A percentile compares a stretch with the other conserved stretches of the same genome.
phyloP scores from a whole-genome alignment of 371 early-diverging fungal genomes.

The Apophysomyces sp. region DNA sequence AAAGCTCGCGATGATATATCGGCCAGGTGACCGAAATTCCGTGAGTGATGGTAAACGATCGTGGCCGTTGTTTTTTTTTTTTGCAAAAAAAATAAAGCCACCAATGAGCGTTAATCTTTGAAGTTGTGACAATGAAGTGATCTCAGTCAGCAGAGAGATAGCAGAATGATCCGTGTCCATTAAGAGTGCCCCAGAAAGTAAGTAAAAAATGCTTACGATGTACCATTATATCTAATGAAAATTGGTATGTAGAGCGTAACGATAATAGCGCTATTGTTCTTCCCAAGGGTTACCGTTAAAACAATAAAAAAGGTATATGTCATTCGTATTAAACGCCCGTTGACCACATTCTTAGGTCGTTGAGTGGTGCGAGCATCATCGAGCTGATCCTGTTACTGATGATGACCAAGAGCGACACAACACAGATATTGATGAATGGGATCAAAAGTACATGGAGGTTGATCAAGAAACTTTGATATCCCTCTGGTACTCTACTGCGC shows the following conservation, averaged over 20 bases:
- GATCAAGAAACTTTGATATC: constrained; percentile 81
- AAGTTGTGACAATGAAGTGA: constrained; percentile 72
- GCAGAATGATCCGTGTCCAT: constrained; percentile 87
- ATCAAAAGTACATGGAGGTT: constrained; percentile 77
- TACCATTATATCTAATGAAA: neutral
- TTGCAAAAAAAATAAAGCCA: too few species aligned
- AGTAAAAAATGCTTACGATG: neutral
- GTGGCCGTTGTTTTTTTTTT: too few species aligned
- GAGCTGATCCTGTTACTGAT: constrained; percentile 64
- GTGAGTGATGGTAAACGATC: too few species aligned
- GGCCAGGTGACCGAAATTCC: too few species aligned
- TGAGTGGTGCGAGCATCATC: constrained; percentile 81
- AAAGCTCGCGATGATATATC: too few species aligned
- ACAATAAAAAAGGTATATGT: constrained; percentile 65
- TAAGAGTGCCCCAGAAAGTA: constrained; percentile 90
- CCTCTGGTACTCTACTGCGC: constrained; percentile 46
- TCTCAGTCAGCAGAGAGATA: constrained; percentile 78
- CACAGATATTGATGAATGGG: constrained; percentile 65
- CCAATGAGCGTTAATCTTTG: constrained; percentile 49
- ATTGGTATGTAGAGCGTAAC: constrained; percentile 62
- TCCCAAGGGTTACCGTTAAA: constrained; percentile 73
- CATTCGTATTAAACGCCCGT: neutral
- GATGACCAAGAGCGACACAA: constrained; percentile 65
- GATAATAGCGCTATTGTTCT: constrained; percentile 74
- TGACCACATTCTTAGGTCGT: constrained; percentile 52